Conservation (phyloP, 108 stramenopile genomes). For the Cyclotella atomus region DNA sequence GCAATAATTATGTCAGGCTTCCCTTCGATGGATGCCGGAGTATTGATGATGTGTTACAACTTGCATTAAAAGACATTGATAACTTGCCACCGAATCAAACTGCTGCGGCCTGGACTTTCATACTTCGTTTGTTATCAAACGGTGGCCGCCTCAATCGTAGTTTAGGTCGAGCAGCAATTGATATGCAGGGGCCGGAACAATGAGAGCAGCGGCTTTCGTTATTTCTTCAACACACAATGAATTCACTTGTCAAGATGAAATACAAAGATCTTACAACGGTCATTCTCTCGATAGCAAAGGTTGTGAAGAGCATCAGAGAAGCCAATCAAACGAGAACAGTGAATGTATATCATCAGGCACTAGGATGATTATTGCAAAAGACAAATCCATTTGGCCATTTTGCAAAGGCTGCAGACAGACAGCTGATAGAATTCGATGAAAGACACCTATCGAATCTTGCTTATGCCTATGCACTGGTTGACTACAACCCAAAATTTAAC, state of each 20-base stretch:
- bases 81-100: neutral
- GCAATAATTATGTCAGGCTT: no score
- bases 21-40: neutral
- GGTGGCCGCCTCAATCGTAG: no score
- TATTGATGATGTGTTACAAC: neutral
- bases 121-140: neutral
- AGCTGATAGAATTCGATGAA: neutral
- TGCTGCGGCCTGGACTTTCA: constrained; percentile 3
- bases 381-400: neutral
- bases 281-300: neutral
- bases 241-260: neutral
- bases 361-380: neutral
- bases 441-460: constrained; percentile 4
- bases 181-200: no score
- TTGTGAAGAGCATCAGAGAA: neutral
- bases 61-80: neutral
- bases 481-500: neutral
- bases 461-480: constrained; percentile 4
- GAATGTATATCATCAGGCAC: neutral
- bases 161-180: no score
- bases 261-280: neutral
- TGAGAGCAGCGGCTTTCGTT: neutral
- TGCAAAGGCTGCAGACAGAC: no score
- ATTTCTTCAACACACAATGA: neutral
- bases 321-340: neutral